These are phyloP conservation scores for Arthonia radiata DNA, from an alignment of 495 filamentous ascomycete species.

Conservation along the genomic window DNA sequence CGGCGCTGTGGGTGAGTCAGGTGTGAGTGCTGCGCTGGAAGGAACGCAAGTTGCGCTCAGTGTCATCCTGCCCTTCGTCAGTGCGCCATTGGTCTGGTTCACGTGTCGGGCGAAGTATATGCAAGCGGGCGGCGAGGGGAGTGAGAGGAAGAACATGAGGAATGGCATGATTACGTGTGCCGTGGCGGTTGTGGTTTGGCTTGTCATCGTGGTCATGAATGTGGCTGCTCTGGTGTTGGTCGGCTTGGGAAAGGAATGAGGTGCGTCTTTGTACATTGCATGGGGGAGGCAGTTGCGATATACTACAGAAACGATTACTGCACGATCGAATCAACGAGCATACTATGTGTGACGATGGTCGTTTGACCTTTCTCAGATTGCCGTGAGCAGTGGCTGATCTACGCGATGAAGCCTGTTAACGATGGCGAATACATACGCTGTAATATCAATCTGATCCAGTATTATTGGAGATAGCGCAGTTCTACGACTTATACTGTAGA, in stretches of 20 bases:
- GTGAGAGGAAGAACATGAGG: slow-evolving; percentile 20
- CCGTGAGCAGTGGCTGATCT: no score
- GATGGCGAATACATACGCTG: no score
- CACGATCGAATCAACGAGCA: no score
- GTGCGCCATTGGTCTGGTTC: slow-evolving; percentile 67
- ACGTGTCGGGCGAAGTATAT: slow-evolving; percentile 64
- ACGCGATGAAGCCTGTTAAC: no score
- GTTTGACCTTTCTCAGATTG: no score
- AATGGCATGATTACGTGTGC: slow-evolving; percentile 33
- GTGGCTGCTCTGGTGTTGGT: slow-evolving; percentile 22
- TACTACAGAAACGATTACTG: no score
- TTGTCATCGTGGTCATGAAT: slow-evolving; percentile 48
- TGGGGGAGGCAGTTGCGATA: no score
- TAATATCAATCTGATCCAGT: no score
- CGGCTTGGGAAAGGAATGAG: slow-evolving; percentile 1
- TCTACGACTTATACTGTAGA: no score
- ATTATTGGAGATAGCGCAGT: no score
- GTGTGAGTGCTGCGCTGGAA: slow-evolving; percentile 47
- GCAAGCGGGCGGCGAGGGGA: slow-evolving; percentile 9
- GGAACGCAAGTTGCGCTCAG: slow-evolving; percentile 61
- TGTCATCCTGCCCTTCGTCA: slow-evolving; percentile 58
- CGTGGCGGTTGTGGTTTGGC: slow-evolving; percentile 35
- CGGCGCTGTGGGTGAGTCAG: slow-evolving; percentile 44
- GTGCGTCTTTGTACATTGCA: no score
- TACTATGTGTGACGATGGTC: no score